Conservation (phyloP, 495 filamentous ascomycete species). For the Penicillium fimorum region DNA sequence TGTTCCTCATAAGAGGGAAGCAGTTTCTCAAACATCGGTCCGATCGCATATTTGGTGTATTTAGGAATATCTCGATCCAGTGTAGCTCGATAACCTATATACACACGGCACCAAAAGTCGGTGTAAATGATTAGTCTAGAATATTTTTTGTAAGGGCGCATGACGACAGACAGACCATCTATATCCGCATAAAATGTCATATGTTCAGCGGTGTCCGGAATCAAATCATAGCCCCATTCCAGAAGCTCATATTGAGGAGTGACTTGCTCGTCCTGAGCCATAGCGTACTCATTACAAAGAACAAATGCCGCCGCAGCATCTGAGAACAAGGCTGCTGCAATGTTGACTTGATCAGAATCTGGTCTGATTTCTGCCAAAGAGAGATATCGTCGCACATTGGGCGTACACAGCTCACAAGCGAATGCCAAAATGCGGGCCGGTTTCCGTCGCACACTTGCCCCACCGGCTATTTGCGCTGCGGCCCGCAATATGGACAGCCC, state of each 20-base stretch:
- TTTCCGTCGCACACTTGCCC: conserved; percentile 48
- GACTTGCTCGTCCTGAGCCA: conserved; percentile 9
- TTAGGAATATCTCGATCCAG: neutral
- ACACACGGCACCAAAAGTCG: neutral
- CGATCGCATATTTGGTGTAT: neutral
- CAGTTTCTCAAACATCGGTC: conserved; percentile 1
- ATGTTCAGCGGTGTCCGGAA: conserved; percentile 44
- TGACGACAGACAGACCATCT: neutral
- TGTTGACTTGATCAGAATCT: conserved; percentile 16
- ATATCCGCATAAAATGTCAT: neutral
- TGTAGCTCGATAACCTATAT: neutral
- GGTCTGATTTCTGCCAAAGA: no score
- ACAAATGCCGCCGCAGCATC: conserved; percentile 62
- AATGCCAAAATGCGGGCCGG: conserved; percentile 42
- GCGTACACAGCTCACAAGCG: conserved; percentile 60
- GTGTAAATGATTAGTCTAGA: neutral
- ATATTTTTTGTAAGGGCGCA: no score
- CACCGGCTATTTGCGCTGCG: conserved; percentile 60
- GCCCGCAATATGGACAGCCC: conserved; percentile 58
- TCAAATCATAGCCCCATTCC: conserved; percentile 56
- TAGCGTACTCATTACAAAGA: conserved; percentile 50
- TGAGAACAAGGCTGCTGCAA: conserved; percentile 60
- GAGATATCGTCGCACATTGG: conserved; percentile 57
- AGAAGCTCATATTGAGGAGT: conserved; percentile 53
- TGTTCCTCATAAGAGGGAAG: conserved; percentile 1